Evolutionary conservation across 306 rosid genomes (phyloP), one percentile per base, ranked within the genome.

Genomic region (Sphenostylis stenocarpa): DNA sequence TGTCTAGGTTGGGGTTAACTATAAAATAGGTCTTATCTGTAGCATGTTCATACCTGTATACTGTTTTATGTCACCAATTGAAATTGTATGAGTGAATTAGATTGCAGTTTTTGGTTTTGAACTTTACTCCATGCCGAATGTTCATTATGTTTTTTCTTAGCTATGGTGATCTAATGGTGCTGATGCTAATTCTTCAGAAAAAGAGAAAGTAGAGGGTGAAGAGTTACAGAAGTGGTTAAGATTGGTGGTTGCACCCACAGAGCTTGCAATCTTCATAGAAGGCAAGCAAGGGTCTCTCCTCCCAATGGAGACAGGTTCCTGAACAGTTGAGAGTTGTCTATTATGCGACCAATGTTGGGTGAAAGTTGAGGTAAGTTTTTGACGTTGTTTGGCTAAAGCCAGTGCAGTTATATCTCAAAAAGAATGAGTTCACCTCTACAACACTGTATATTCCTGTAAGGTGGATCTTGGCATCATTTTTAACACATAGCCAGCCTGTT

Each of bases 171-270:
- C 70, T 85, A 69, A 86, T 75, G 31, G 26, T 81, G 23, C 16
- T 41, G 15, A 12, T 81, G 45, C 83, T 85, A 75, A 38, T 83
- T 86, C 19, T 84, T 61, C 90, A 95, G 99, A 88, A 73, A 91
- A 89, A 47, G 99, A 95, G 88, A 95, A 95, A 82, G 97, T 92
- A 52, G 97, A 95, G 85, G 99, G 99, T 49, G 94, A 90, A 71
- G 99, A 95, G 86, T 84, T 95, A 73, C 97, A 90, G 44, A 77
- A 88, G 77, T 95, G 99, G 99, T 72, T 95, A 85, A 90, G 88
- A 83, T 61, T 84, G 88, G 99, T 95, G 38, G 99, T 95, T 86
- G 96, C 99, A 8, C 99, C 99, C 17, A 78, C 90, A 26, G 99
- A 95, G 83, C 87, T 95, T 78, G 73, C 88, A 45, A 52, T 83